Percentiles rank a stretch among this genome's conserved stretches.
phyloP scores from a whole-genome alignment of 495 filamentous ascomycete species.

The Penicillium coprophilum region DNA sequence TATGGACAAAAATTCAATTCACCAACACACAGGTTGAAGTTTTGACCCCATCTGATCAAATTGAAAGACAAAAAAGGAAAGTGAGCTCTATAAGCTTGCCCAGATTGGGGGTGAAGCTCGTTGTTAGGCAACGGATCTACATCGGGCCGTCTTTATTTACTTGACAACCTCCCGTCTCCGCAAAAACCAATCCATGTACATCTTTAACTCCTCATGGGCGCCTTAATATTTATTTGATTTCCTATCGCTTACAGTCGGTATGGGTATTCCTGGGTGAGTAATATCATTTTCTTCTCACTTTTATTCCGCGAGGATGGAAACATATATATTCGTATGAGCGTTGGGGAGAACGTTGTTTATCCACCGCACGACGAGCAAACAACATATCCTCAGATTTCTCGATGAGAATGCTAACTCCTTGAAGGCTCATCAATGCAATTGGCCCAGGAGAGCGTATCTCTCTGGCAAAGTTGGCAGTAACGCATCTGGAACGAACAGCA shows the following conservation, averaged over 20 bases:
- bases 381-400: not conserved
- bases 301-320: not conserved
- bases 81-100: slow-evolving; percentile 1
- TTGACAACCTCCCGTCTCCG: slow-evolving; percentile 22
- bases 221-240: not conserved
- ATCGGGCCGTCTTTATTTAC: slow-evolving; percentile 45
- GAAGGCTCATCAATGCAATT: slow-evolving; percentile 85
- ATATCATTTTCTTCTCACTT: not conserved
- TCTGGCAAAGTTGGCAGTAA: slow-evolving; percentile 76
- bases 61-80: not conserved
- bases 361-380: not conserved
- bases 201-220: slow-evolving; percentile 16
- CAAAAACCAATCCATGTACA: slow-evolving; percentile 3
- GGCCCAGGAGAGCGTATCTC: slow-evolving; percentile 77
- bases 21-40: slow-evolving; percentile 1
- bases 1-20: slow-evolving; percentile 10
- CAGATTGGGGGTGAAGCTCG: slow-evolving; percentile 13
- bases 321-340: slow-evolving; percentile 21
- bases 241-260: slow-evolving; percentile 12
- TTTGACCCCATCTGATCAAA: slow-evolving; percentile 16
- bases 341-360: not conserved
- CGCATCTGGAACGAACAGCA: slow-evolving; percentile 66
- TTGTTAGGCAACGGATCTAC: slow-evolving; percentile 37
- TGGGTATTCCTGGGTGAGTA: slow-evolving; percentile 52
- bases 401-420: slow-evolving; percentile 19